Evolutionary conservation across 106 monocot genomes (phyloP).

Genomic region (Allium sativum): DNA sequence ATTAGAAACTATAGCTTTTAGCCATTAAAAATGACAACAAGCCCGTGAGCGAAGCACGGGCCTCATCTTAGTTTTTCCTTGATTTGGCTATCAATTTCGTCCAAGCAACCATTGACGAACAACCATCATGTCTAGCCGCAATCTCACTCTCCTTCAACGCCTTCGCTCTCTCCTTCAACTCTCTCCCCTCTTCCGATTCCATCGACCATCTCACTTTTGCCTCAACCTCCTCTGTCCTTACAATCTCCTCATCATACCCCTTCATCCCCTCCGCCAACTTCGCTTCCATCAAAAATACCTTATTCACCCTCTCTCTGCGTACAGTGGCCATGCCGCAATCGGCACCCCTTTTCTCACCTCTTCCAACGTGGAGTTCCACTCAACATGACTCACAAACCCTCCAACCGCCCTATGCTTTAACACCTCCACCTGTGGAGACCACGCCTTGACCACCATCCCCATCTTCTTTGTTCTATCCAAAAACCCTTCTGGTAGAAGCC

Average conservation of each 20-base stretch:
- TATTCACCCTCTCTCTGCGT: constrained; percentile 8
- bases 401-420: background rate
- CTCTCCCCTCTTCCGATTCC: constrained; percentile 9
- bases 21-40: too few species aligned
- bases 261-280: constrained; percentile 7
- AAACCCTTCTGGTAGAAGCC: constrained; percentile 24
- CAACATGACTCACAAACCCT: constrained; percentile 43
- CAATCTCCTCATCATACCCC: constrained; percentile 2
- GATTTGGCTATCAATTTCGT: too few species aligned
- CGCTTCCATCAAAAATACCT: constrained; percentile 9
- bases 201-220: constrained; percentile 2
- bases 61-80: too few species aligned
- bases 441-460: constrained; percentile 18
- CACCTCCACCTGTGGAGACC: constrained; percentile 3
- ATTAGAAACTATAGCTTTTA: too few species aligned
- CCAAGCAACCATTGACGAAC: too few species aligned
- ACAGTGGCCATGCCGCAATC: constrained; percentile 7
- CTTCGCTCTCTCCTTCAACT: background rate
- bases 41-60: too few species aligned
- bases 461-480: background rate
- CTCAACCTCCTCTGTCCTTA: constrained; percentile 7
- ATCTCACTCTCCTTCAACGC: background rate
- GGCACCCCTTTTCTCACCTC: background rate
- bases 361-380: constrained; percentile 62
- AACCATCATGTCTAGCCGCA: background rate